phyloP scores from a whole-genome alignment of 2,329 filamentous ascomycete genomes.

The Botrytis elliptica region DNA sequence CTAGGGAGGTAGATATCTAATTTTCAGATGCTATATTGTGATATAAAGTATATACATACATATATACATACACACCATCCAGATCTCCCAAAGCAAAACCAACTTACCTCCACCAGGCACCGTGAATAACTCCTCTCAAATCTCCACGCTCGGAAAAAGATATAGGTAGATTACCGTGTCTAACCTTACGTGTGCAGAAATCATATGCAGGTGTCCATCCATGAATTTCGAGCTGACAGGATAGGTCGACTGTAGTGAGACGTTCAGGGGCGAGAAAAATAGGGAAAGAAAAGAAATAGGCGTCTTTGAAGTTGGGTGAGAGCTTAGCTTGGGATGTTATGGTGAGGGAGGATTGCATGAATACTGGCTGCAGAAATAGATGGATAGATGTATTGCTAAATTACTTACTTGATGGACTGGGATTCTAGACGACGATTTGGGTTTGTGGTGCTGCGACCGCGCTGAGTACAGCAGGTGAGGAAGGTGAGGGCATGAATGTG shows the following conservation, averaged over 20 bases:
- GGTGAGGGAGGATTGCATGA: background rate
- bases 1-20: background rate
- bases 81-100: background rate
- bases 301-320: no score
- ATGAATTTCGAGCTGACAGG: background rate
- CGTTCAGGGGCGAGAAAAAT: background rate
- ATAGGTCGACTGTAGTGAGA: background rate
- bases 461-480: background rate
- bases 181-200: background rate
- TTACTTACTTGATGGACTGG: background rate
- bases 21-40: no score
- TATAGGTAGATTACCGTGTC: background rate
- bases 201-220: slow-evolving; percentile 5
- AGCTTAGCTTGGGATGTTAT: background rate
- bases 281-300: no score
- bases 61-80: no score
- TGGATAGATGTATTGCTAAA: background rate
- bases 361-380: background rate
- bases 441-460: background rate
- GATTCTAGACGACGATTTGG: no score
- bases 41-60: no score
- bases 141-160: background rate
- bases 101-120: background rate
- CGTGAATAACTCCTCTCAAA: no score
- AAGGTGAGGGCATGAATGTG: background rate